These are phyloP conservation scores for Davidsoniella neocaledoniae DNA, from an alignment of 2,329 filamentous ascomycete species.

Conservation along the genomic window DNA sequence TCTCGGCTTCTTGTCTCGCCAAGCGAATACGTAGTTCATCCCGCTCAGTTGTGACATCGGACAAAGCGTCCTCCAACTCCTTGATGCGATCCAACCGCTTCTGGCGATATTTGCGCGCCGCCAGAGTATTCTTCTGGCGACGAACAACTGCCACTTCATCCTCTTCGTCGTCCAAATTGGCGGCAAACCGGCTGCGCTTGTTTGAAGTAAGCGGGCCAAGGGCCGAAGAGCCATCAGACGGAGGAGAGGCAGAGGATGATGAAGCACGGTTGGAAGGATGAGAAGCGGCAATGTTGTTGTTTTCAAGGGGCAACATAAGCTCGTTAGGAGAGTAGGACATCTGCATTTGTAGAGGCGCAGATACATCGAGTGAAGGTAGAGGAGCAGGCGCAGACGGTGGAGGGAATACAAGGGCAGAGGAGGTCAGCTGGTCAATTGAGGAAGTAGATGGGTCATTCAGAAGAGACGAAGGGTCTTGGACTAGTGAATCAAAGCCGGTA, in stretches of 20 bases:
- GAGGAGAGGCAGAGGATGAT: conserved; percentile 5
- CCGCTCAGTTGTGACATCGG: conserved; percentile 40
- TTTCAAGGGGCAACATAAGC: neutral
- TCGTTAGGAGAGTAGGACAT: conserved; percentile 3
- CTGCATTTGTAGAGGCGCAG: conserved; percentile 4
- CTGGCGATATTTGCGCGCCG: conserved; percentile 55
- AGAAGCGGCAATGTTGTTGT: neutral
- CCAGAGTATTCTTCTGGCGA: conserved; percentile 51
- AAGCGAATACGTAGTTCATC: conserved; percentile 47
- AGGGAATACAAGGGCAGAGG: conserved; percentile 5
- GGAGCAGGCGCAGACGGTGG: conserved; percentile 5
- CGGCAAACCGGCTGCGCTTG: conserved; percentile 6
- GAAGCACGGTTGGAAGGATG: neutral
- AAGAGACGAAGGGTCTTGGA: conserved; percentile 1
- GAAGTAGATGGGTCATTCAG: neutral
- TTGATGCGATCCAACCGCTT: conserved; percentile 50
- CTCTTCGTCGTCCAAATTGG: conserved; percentile 8
- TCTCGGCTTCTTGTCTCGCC: conserved; percentile 48
- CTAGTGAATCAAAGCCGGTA: conserved; percentile 3
- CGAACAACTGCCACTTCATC: conserved; percentile 8
- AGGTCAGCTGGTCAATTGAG: conserved; percentile 4
- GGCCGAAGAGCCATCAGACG: neutral
- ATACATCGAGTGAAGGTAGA: neutral
- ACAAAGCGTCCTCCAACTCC: conserved; percentile 42
- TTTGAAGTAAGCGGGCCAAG: neutral